Base-by-base conservation (phyloP, 2,329 filamentous ascomycete species). In the Aureobasidium pullulans region DNA sequence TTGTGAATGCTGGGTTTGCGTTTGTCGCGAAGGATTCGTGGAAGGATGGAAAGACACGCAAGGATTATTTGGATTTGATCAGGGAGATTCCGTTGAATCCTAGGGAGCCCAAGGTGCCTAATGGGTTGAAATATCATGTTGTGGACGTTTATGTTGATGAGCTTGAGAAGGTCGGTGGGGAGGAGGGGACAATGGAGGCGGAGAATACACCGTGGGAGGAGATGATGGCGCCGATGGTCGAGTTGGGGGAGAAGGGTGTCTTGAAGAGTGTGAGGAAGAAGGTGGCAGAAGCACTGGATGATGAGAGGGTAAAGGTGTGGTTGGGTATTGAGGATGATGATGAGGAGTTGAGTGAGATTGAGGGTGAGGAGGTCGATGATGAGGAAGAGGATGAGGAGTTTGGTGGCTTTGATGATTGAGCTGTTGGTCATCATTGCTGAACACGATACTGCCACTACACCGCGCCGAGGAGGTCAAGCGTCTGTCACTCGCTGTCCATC, bases 71-170 rank as follows among this genome's bases (percentile, higher is more conserved):
- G 60, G 71, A 67, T 4, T 68, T 85, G 10, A 60, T 85, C 66
- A 70, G 70, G 50, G 73, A 74, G 40, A 73, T 70, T 7, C 77
- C 78, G 15, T 66, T 82, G 64, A 78, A 75, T 64, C 62, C 73
- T 11, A 72, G 68, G 59, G 75, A 81, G 65, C 66, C 68, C 54
- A 85, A 83, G 67, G 83, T 95, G 1, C 88, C 93, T 0, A 88
- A 94, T 66, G 94, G 94, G 0, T 71, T 99, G 71, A 78, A 90
- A 63, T 85, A 96, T 72, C 94, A 99, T 74, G 82, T 92, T 13
- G 73, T 96, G 63, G 94, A 99, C 76, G 82, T 97, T 57, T 97
- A 89, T 84, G 82, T 96, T 8, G 94, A 97, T 72, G 92, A 96
- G 79, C 73, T 92, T 67, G 88, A 92, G 73, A 86, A 85, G 69